phyloP scores from a whole-genome alignment of 176 grass and related monocot genomes.

The Triticum aestivum region DNA sequence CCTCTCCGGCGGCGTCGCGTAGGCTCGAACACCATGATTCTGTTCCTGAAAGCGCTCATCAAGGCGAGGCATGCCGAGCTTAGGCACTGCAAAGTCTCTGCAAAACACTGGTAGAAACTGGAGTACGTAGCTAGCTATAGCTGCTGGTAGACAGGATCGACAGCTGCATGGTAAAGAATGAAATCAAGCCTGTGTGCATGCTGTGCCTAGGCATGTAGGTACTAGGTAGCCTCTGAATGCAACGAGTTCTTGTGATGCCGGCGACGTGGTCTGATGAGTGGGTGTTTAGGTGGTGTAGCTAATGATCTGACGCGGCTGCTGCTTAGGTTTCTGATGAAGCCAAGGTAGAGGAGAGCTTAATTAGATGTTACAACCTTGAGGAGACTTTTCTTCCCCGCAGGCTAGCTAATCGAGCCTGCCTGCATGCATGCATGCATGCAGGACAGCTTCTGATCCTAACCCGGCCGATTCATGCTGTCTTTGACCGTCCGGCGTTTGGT shows the following conservation, averaged over 20 bases:
- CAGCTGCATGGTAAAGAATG: not conserved
- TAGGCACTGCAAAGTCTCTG: not conserved
- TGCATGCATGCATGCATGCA: not conserved
- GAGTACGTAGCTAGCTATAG: not conserved
- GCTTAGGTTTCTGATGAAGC: slow-evolving; percentile 12
- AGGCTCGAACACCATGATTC: slow-evolving; percentile 39
- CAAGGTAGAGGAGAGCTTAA: not conserved
- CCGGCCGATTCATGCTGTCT: not conserved
- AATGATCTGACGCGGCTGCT: slow-evolving; percentile 13
- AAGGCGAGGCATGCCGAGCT: not conserved
- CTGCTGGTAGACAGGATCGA: not conserved
- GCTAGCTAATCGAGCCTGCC: not conserved
- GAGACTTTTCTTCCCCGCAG: not conserved
- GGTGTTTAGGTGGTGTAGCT: not conserved
- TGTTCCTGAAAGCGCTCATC: slow-evolving; percentile 35
- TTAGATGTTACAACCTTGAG: not conserved
- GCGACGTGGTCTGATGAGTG: slow-evolving; percentile 1
- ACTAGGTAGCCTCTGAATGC: not conserved
- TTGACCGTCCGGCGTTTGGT: slow-evolving; percentile 25
- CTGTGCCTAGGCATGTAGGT: not conserved
- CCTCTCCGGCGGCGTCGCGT: not conserved
- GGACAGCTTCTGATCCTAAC: slow-evolving; percentile 5
- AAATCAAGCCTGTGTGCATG: not conserved
- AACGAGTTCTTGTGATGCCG: not conserved
- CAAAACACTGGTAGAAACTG: not conserved